A percentile compares a stretch with the other conserved stretches of the same genome.
Evolutionary conservation across 2,329 filamentous ascomycete genomes (phyloP).

Genomic region (Fusarium lateritium): DNA sequence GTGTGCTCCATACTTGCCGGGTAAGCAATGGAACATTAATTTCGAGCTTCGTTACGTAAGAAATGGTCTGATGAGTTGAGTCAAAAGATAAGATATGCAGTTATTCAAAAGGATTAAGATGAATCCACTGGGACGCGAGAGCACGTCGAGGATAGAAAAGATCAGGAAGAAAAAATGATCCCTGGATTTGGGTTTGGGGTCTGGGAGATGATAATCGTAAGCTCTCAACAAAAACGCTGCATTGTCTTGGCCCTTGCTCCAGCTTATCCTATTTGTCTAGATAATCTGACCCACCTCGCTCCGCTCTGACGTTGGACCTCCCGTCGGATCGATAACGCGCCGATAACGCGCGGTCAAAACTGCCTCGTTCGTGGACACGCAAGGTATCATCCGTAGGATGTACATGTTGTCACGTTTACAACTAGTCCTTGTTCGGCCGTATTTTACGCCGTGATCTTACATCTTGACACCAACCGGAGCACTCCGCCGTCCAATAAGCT

Average conservation of each 20-base stretch:
- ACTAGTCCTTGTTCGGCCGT: background rate
- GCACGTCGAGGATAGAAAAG: too few species aligned
- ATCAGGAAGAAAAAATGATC: too few species aligned
- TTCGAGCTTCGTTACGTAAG: too few species aligned
- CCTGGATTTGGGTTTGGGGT: too few species aligned
- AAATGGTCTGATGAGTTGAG: too few species aligned
- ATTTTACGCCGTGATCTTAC: background rate
- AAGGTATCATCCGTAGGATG: background rate
- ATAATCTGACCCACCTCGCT: background rate
- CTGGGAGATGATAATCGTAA: background rate
- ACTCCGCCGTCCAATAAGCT: background rate
- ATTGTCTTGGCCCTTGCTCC: slow-evolving; percentile 1
- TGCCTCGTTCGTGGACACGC: background rate
- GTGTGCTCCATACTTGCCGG: slow-evolving; percentile 5
- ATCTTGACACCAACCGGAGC: background rate
- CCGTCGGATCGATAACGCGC: too few species aligned
- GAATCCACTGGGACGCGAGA: too few species aligned
- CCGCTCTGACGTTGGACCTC: background rate
- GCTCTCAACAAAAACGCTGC: slow-evolving; percentile 2
- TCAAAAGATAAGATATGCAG: too few species aligned
- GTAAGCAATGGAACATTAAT: too few species aligned
- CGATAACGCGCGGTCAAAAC: background rate
- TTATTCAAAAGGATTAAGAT: too few species aligned
- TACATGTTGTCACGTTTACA: background rate
- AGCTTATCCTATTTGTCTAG: background rate